Evolutionary conservation across 2,329 filamentous ascomycete genomes (phyloP).

Genomic region (Aaosphaeria pasadenensis): DNA sequence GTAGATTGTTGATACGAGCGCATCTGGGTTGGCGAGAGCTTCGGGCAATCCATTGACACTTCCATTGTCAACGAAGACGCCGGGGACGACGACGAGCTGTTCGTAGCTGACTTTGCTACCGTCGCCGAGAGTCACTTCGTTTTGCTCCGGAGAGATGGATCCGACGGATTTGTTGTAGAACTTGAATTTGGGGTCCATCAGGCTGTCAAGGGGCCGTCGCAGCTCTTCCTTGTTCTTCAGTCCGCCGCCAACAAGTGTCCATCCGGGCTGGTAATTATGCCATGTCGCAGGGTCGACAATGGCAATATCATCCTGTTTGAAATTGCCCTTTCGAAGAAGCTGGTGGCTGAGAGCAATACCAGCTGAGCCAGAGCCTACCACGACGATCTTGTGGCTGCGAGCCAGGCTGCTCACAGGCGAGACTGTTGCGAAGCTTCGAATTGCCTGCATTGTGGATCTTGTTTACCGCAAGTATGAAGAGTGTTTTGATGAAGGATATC

Average conservation of each 20-base stretch:
- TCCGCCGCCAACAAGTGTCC: slow-evolving; percentile 66
- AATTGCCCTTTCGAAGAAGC: slow-evolving; percentile 58
- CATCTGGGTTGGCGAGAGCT: slow-evolving; percentile 33
- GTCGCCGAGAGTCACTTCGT: slow-evolving; percentile 53
- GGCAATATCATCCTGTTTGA: slow-evolving; percentile 59
- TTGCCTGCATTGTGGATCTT: background rate
- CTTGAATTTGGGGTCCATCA: slow-evolving; percentile 60
- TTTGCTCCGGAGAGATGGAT: slow-evolving; percentile 55
- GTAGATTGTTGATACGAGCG: slow-evolving; percentile 37
- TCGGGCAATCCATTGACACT: slow-evolving; percentile 33
- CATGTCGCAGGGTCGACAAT: slow-evolving; percentile 60
- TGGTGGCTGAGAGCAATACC: slow-evolving; percentile 66
- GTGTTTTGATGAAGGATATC: too few relatives aligned
- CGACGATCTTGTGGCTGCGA: slow-evolving; percentile 60
- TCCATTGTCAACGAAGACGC: slow-evolving; percentile 27
- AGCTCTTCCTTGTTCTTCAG: slow-evolving; percentile 62
- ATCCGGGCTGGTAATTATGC: slow-evolving; percentile 69
- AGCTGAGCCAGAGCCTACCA: slow-evolving; percentile 65
- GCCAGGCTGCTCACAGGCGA: slow-evolving; percentile 27
- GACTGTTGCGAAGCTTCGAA: slow-evolving; percentile 19
- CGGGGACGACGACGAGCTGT: slow-evolving; percentile 61
- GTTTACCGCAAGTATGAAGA: too few relatives aligned
- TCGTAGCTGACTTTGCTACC: slow-evolving; percentile 60
- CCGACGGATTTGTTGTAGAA: slow-evolving; percentile 56
- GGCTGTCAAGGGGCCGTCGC: slow-evolving; percentile 46